Evolutionary conservation across 371 early-diverging fungal species (phyloP).

Genomic region (Apophysomyces trapeziformis): DNA sequence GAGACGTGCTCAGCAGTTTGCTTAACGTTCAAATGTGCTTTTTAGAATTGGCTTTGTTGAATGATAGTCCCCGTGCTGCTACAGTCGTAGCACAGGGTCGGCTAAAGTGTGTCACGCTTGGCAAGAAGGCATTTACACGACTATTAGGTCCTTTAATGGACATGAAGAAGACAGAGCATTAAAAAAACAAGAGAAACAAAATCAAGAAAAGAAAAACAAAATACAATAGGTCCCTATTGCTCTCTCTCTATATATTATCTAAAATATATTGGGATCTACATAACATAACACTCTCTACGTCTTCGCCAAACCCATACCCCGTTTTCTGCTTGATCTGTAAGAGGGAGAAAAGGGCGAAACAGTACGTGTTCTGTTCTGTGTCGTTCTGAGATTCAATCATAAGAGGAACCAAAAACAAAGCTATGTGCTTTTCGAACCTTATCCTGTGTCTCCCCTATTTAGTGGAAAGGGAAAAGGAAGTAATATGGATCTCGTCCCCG

Average conservation of each 20-base stretch:
- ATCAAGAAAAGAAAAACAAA: no score
- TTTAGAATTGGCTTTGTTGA: slow-evolving; percentile 88
- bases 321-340: no score
- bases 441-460: background rate
- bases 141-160: slow-evolving; percentile 93
- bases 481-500: slow-evolving; percentile 61
- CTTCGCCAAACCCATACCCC: no score
- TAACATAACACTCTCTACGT: no score
- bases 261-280: no score
- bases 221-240: no score
- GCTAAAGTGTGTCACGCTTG: slow-evolving; percentile 90
- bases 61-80: slow-evolving; percentile 91
- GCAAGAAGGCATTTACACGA: slow-evolving; percentile 91
- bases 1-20: background rate
- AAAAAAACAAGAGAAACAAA: no score
- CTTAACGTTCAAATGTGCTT: background rate
- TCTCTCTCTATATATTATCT: no score
- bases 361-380: no score
- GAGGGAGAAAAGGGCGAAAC: no score
- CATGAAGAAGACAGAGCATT: slow-evolving; percentile 39
- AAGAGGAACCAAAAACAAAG: background rate
- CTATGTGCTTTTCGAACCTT: background rate
- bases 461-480: background rate
- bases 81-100: slow-evolving; percentile 88
- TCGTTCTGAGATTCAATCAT: no score